Conservation (phyloP, 2,329 filamentous ascomycete species). For the Beauveria pseudobassiana region DNA sequence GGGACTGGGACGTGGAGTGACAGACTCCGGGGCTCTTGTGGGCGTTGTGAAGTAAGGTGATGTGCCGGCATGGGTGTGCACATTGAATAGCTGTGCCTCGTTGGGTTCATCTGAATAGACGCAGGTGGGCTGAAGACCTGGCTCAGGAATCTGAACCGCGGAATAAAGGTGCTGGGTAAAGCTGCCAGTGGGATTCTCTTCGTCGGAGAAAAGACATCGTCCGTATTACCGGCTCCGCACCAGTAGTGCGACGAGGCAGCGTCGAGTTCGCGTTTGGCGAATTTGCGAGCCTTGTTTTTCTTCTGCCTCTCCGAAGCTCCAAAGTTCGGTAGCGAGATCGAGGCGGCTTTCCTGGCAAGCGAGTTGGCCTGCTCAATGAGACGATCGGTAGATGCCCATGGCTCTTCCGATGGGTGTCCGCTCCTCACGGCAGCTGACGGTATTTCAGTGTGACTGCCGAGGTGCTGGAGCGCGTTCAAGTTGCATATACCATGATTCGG, state of each 20-base stretch:
- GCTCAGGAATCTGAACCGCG: not conserved
- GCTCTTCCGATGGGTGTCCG: not conserved
- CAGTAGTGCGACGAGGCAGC: constrained; percentile 5
- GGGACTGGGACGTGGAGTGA: constrained; percentile 28
- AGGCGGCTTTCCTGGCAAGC: constrained; percentile 19
- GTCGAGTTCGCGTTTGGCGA: not conserved
- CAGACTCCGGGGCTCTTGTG: constrained; percentile 9
- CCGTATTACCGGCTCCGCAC: not conserved
- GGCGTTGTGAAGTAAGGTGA: constrained; percentile 28
- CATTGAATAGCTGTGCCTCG: not conserved
- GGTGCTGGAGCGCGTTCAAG: not conserved
- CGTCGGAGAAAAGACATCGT: not conserved
- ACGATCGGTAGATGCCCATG: constrained; percentile 2
- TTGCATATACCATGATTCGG: constrained; percentile 16
- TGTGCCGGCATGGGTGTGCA: not conserved
- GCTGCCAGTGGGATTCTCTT: not conserved
- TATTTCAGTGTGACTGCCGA: too few relatives aligned
- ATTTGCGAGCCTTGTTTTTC: not conserved
- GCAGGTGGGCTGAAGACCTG: not conserved
- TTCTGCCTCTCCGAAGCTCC: not conserved
- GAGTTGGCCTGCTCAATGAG: constrained; percentile 24
- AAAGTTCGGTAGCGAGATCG: constrained; percentile 2
- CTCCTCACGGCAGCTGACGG: not conserved
- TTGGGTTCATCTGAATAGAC: not conserved
- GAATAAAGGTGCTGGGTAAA: not conserved